Conservation (phyloP, 495 filamentous ascomycete species). For the Talaromyces liani region DNA sequence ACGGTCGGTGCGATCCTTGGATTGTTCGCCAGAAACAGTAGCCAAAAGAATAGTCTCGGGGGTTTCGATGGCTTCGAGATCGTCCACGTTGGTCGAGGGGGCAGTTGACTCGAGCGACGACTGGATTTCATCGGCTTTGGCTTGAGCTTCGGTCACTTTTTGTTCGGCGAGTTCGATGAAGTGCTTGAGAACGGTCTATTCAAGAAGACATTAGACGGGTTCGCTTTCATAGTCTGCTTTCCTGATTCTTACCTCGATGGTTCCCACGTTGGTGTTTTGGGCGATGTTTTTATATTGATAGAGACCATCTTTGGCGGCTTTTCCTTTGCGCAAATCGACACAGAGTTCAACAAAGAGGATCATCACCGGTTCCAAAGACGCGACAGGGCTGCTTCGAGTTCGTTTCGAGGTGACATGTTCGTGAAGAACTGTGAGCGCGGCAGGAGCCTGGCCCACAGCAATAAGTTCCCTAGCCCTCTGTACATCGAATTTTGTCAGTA, state of each 20-base stretch:
- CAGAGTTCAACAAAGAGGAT: constrained; percentile 92
- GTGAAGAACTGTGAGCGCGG: constrained; percentile 90
- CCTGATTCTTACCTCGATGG: constrained; percentile 68
- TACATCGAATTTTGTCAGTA: constrained; percentile 12
- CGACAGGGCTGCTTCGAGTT: constrained; percentile 94
- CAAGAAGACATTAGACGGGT: constrained; percentile 11
- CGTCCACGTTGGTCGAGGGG: constrained; percentile 74
- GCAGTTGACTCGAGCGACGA: constrained; percentile 67
- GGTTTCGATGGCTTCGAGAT: constrained; percentile 94
- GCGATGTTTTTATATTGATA: constrained; percentile 99
- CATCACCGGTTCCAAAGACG: constrained; percentile 96
- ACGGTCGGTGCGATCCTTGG: constrained; percentile 90
- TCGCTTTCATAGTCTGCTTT: background rate
- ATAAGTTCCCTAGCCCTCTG: constrained; percentile 95
- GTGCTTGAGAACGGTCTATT: constrained; percentile 79
- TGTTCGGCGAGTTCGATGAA: constrained; percentile 96
- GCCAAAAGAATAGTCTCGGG: constrained; percentile 96
- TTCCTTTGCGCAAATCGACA: constrained; percentile 94
- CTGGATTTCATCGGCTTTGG: constrained; percentile 91
- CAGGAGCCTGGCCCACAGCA: constrained; percentile 86
- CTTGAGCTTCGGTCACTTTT: constrained; percentile 93
- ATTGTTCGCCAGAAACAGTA: constrained; percentile 96
- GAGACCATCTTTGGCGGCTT: constrained; percentile 94
- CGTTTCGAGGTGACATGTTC: constrained; percentile 98
- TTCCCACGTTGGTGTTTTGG: constrained; percentile 96